Evolutionary conservation across 2,329 filamentous ascomycete genomes (phyloP).

Genomic region (Byssochlamys sp.): DNA sequence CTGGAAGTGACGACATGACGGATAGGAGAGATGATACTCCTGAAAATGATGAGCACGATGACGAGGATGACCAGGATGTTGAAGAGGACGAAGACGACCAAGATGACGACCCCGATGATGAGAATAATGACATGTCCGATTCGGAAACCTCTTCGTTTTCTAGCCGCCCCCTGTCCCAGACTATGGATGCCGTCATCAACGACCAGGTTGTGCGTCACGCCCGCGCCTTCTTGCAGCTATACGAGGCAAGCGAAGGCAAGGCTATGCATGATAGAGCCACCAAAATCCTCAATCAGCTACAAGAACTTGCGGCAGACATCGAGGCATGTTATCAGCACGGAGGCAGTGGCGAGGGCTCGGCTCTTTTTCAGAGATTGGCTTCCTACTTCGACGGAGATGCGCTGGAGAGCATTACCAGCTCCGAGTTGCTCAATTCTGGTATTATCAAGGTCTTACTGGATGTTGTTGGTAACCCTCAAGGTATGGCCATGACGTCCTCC

Average conservation of each 20-base stretch:
- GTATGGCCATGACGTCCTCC: conserved; percentile 12
- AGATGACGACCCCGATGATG: conserved; percentile 41
- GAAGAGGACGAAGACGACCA: conserved; percentile 24
- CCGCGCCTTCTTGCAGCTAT: conserved; percentile 70
- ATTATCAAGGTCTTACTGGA: conserved; percentile 75
- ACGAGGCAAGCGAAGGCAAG: conserved; percentile 67
- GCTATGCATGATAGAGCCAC: conserved; percentile 69
- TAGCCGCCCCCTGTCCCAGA: conserved; percentile 27
- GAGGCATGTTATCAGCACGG: conserved; percentile 55
- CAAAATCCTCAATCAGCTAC: conserved; percentile 64
- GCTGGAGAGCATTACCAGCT: conserved; percentile 86
- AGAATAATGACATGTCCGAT: conserved; percentile 47
- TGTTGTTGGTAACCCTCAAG: conserved; percentile 64
- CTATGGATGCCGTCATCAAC: conserved; percentile 46
- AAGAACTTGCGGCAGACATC: conserved; percentile 61
- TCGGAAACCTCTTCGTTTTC: conserved; percentile 57
- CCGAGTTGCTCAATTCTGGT: conserved; percentile 81
- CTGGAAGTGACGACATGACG: conserved; percentile 5
- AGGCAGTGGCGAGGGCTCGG: conserved; percentile 42
- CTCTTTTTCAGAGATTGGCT: conserved; percentile 66
- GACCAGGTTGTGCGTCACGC: conserved; percentile 67
- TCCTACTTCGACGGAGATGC: conserved; percentile 81
- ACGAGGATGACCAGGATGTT: conserved; percentile 22
- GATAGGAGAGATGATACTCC: conserved; percentile 19
- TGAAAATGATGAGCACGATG: conserved; percentile 24